Conservation (phyloP, 2,329 filamentous ascomycete genomes). For the Macrophomina phaseolina region DNA sequence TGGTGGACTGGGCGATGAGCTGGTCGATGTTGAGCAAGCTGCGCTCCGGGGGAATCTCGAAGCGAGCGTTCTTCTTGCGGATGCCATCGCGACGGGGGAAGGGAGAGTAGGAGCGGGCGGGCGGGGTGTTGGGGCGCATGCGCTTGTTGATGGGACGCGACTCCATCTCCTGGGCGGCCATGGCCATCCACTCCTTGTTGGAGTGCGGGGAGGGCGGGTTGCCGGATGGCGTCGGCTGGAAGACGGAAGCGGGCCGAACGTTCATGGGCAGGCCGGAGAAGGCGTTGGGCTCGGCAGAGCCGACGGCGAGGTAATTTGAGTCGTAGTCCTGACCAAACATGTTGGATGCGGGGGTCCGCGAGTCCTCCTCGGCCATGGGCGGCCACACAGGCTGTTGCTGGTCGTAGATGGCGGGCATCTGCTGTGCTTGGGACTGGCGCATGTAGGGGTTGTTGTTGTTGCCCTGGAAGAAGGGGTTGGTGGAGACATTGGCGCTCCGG, state of each 20-base stretch:
- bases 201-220: constrained; percentile 67
- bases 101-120: constrained; percentile 74
- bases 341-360: constrained; percentile 69
- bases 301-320: constrained; percentile 36
- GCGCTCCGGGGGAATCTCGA: constrained; percentile 93
- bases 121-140: constrained; percentile 70
- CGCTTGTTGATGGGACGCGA: constrained; percentile 55
- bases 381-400: constrained; percentile 64
- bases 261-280: constrained; percentile 46
- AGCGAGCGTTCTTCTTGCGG: constrained; percentile 98
- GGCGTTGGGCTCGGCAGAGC: constrained; percentile 47
- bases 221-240: constrained; percentile 49
- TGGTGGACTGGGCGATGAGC: constrained; percentile 83
- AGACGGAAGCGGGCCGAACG: constrained; percentile 56
- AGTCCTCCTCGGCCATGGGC: constrained; percentile 39
- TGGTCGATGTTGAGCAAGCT: constrained; percentile 95
- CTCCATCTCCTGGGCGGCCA: constrained; percentile 58
- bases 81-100: constrained; percentile 81
- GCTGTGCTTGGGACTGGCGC: constrained; percentile 60
- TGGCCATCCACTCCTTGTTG: constrained; percentile 63
- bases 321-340: constrained; percentile 61
- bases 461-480: constrained; percentile 54
- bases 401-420: constrained; percentile 47
- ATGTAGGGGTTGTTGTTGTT: constrained; percentile 66
- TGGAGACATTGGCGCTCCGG: constrained; percentile 42